Conservation (phyloP, 1,284 basidiomycete genomes). For the Sphaerobolus stellatus region DNA sequence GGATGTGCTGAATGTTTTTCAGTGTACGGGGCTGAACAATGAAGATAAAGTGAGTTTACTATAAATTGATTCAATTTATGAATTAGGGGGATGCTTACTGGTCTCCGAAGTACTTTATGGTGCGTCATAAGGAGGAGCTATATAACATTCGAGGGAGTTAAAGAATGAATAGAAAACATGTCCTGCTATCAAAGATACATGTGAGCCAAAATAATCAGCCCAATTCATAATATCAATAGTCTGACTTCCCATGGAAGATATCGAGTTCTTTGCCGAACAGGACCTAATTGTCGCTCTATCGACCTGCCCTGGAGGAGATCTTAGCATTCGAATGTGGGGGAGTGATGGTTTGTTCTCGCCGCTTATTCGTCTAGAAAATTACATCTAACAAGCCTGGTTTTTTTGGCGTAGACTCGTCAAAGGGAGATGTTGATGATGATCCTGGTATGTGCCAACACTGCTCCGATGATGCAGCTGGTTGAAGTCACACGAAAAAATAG, state of each 20-base stretch:
- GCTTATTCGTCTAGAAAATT: background rate
- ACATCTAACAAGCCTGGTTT: background rate
- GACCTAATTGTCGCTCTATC: constrained; percentile 12
- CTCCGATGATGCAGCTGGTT: background rate
- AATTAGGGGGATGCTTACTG: background rate
- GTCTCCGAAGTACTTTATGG: constrained; percentile 3
- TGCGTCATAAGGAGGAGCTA: background rate
- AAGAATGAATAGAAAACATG: constrained; percentile 15
- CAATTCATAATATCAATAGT: too few species aligned
- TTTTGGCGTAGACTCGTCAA: background rate
- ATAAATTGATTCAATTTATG: constrained; percentile 12
- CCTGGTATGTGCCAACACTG: background rate
- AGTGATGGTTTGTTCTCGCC: background rate
- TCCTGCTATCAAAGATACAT: constrained; percentile 14
- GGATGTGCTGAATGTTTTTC: constrained; percentile 22
- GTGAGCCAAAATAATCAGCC: background rate
- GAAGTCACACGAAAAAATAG: background rate
- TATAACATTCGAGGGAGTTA: background rate
- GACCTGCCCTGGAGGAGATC: constrained; percentile 14
- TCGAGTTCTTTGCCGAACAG: constrained; percentile 15
- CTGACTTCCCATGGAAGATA: constrained; percentile 5
- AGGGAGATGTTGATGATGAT: constrained; percentile 12
- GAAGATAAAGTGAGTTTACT: constrained; percentile 11
- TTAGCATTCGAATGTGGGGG: constrained; percentile 13
- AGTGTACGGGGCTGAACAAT: constrained; percentile 21